Evolutionary conservation across 495 filamentous ascomycete genomes (phyloP).

Genomic region (Massariosphaeria phaeospora): DNA sequence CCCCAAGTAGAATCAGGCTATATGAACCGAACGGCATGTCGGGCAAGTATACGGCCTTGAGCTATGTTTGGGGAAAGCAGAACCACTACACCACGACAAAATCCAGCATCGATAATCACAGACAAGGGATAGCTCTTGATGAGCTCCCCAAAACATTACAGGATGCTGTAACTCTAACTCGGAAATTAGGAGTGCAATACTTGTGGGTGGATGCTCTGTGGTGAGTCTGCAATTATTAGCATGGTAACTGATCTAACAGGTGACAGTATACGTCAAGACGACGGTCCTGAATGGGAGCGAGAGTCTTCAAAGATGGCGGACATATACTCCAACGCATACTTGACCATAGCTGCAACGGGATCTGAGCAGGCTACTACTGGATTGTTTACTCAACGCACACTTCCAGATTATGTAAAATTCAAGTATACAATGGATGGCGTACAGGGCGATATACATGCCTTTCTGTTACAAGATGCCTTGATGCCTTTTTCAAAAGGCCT

Average conservation of each 20-base stretch:
- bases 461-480: not conserved
- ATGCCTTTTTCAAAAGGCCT: not conserved
- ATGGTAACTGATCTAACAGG: not conserved
- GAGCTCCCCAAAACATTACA: conserved; percentile 11
- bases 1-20: not conserved
- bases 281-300: conserved; percentile 9
- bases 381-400: not conserved
- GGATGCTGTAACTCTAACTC: conserved; percentile 9
- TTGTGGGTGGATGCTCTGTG: conserved; percentile 21
- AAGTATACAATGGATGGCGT: not conserved
- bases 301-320: conserved; percentile 17
- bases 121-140: not conserved
- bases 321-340: conserved; percentile 11
- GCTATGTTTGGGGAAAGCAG: conserved; percentile 5
- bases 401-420: not conserved
- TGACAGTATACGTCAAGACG: conserved; percentile 8
- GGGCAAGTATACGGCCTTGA: conserved; percentile 4
- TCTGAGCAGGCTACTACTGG: not conserved
- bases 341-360: conserved; percentile 14
- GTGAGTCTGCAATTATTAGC: not conserved
- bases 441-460: not conserved
- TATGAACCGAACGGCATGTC: not conserved
- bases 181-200: conserved; percentile 8
- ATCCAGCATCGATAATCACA: not conserved
- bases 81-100: not conserved